Conservation (phyloP, 148 eudicot species). For the Camellia japonica region DNA sequence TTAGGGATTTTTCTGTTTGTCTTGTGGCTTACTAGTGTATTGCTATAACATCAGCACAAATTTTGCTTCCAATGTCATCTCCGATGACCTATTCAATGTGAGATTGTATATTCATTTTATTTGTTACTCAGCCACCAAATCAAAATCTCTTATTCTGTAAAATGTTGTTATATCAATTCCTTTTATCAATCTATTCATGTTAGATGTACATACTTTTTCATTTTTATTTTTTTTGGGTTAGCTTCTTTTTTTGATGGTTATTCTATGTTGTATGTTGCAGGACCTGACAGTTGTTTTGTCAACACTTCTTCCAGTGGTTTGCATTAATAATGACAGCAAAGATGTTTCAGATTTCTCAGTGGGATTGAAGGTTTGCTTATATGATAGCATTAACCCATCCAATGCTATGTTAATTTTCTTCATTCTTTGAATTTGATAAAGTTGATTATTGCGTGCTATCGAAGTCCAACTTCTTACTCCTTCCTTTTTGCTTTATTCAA, state of each 20-base stretch:
- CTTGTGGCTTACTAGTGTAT: too few relatives aligned
- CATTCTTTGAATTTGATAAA: constrained; percentile 5
- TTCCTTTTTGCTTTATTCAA: not conserved
- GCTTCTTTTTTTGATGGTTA: constrained; percentile 12
- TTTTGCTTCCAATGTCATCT: too few relatives aligned
- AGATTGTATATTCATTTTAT: not conserved
- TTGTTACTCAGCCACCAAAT: not conserved
- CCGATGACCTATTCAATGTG: not conserved
- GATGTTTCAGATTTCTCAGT: constrained; percentile 64
- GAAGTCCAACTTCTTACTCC: not conserved
- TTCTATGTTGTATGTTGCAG: constrained; percentile 48
- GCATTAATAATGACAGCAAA: constrained; percentile 60
- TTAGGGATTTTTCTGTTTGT: too few relatives aligned
- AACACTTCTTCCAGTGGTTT: constrained; percentile 88
- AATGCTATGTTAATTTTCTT: constrained; percentile 1
- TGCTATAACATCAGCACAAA: too few relatives aligned
- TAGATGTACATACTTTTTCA: not conserved
- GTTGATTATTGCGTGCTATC: not conserved
- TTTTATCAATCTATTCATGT: not conserved
- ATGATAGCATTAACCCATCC: not conserved
- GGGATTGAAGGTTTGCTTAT: constrained; percentile 65
- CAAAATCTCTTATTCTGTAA: not conserved
- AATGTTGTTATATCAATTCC: not conserved
- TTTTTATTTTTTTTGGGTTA: not conserved
- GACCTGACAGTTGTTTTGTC: constrained; percentile 80